Conservation (phyloP, 2,329 filamentous ascomycete species). For the Lasiodiplodia hormozganensis region DNA sequence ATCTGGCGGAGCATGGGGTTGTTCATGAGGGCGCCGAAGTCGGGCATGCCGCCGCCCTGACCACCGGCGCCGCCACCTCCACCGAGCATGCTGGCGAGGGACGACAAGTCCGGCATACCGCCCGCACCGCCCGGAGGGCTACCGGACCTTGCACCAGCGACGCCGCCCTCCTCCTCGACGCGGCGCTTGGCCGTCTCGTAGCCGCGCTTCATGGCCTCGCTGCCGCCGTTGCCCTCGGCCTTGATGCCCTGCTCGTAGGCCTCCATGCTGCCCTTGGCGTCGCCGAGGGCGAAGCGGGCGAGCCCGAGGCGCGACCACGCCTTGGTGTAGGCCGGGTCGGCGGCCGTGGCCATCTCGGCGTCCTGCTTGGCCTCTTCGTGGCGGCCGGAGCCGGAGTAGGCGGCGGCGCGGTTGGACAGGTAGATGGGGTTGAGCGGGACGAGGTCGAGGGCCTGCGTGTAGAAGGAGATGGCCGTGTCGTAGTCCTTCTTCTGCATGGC, state of each 20-base stretch:
- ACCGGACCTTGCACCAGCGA: conserved; percentile 34
- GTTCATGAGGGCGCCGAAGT: conserved; percentile 85
- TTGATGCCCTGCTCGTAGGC: conserved; percentile 94
- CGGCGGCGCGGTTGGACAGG: conserved; percentile 95
- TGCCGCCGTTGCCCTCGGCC: conserved; percentile 90
- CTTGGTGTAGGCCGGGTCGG: conserved; percentile 95
- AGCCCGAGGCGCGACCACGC: conserved; percentile 94
- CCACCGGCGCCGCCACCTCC: conserved; percentile 67
- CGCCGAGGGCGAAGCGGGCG: conserved; percentile 88
- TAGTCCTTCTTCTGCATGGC: conserved; percentile 97
- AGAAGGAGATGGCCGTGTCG: conserved; percentile 78
- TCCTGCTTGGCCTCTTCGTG: conserved; percentile 85
- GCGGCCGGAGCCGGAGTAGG: conserved; percentile 83
- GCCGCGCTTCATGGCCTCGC: conserved; percentile 96
- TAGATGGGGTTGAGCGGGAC: conserved; percentile 91
- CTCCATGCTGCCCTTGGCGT: conserved; percentile 90
- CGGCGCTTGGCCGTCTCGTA: conserved; percentile 90
- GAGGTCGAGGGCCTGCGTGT: conserved; percentile 84
- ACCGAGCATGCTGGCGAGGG: conserved; percentile 55
- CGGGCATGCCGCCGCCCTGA: conserved; percentile 79
- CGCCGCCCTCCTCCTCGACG: conserved; percentile 76
- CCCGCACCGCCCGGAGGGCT: conserved; percentile 43
- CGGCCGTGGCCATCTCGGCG: conserved; percentile 85
- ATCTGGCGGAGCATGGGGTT: conserved; percentile 99
- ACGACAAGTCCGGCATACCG: conserved; percentile 53